Conservation (phyloP, 805 yeast species). For the Kazachstania africana region DNA sequence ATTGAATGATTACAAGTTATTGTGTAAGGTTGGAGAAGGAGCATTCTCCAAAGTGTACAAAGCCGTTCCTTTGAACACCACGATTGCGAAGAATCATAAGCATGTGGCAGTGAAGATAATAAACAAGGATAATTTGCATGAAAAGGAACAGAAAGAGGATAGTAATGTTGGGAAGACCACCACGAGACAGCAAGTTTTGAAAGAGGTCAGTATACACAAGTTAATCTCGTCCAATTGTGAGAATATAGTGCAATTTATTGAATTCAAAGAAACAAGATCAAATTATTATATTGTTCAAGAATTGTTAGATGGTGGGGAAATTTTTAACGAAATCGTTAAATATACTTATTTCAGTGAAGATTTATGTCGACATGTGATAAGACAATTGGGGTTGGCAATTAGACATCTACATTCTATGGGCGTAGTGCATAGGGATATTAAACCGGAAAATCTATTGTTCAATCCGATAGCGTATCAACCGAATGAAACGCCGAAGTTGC, state of each 20-base stretch:
- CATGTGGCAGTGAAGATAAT: constrained; percentile 47
- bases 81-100: constrained; percentile 8
- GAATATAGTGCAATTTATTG: constrained; percentile 51
- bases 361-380: constrained; percentile 48
- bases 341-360: constrained; percentile 58
- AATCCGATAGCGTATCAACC: constrained; percentile 47
- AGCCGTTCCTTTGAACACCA: constrained; percentile 29
- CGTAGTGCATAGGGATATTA: constrained; percentile 73
- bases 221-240: constrained; percentile 37
- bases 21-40: constrained; percentile 62
- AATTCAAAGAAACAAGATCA: constrained; percentile 50
- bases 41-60: constrained; percentile 69
- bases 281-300: constrained; percentile 65
- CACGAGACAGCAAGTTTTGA: constrained; percentile 47
- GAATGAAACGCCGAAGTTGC: constrained; percentile 25
- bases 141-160: constrained; percentile 16
- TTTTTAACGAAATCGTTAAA: constrained; percentile 55
- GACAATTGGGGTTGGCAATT: constrained; percentile 53
- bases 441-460: constrained; percentile 67
- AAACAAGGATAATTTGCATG: constrained; percentile 55
- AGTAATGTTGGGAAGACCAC: constrained; percentile 13
- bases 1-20: constrained; percentile 28
- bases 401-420: constrained; percentile 65
- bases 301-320: constrained; percentile 65
- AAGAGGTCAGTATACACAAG: constrained; percentile 69